phyloP scores from a whole-genome alignment of 176 grass and related monocot genomes.

The Oryza glumipatula region DNA sequence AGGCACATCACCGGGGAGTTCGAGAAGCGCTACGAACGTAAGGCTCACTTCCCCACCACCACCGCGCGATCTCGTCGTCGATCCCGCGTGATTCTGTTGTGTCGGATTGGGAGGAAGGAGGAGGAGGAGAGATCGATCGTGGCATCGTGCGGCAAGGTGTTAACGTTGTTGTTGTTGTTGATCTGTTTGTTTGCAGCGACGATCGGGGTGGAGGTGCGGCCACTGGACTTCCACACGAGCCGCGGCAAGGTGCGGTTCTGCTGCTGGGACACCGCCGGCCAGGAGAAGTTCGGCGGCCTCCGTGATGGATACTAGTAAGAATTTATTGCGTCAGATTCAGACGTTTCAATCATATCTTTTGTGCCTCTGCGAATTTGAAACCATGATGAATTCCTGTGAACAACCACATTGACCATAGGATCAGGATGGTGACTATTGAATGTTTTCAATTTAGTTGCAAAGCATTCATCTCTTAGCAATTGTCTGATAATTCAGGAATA shows the following conservation, averaged over 20 bases:
- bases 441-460: too few relatives aligned
- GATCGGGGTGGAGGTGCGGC: conserved; percentile 75
- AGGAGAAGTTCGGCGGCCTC: conserved; percentile 80
- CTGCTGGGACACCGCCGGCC: conserved; percentile 81
- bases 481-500: too few relatives aligned
- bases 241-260: conserved; percentile 61
- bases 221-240: conserved; percentile 68
- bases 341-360: not conserved
- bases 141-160: too few relatives aligned
- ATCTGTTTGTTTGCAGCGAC: conserved; percentile 53
- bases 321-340: not conserved
- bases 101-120: too few relatives aligned
- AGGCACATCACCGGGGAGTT: conserved; percentile 85
- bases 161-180: not conserved
- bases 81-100: not conserved
- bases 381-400: not conserved
- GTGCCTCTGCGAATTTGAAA: not conserved
- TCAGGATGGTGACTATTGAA: too few relatives aligned
- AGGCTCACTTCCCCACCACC: not conserved
- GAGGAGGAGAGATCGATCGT: too few relatives aligned
- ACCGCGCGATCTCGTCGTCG: too few relatives aligned
- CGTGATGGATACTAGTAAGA: conserved; percentile 86
- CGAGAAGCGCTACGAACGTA: conserved; percentile 79
- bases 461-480: too few relatives aligned
- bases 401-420: not conserved